Evolutionary conservation across 2,329 filamentous ascomycete species (phyloP).

Genomic region (Ophiosphaerella narmari): DNA sequence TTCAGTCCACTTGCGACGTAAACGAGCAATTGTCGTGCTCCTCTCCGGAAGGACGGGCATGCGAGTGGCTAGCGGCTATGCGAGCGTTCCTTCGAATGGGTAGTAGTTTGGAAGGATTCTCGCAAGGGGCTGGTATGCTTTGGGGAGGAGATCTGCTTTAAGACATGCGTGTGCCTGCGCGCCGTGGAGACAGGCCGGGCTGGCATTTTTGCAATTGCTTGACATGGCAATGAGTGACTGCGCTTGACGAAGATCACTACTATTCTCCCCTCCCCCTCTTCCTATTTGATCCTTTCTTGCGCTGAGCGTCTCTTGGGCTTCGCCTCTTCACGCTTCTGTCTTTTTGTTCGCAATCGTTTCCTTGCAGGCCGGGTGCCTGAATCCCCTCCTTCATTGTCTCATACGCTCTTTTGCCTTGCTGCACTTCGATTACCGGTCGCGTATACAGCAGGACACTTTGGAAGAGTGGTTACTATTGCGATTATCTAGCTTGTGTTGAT

Average conservation of each 20-base stretch:
- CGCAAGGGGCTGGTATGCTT: background rate
- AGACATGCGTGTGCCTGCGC: slow-evolving; percentile 19
- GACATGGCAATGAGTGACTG: slow-evolving; percentile 33
- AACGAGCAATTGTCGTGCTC: background rate
- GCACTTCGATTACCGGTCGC: slow-evolving; percentile 17
- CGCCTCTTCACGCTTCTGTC: slow-evolving; percentile 14
- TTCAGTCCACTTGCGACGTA: slow-evolving; percentile 18
- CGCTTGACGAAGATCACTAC: slow-evolving; percentile 30
- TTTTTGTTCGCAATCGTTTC: slow-evolving; percentile 22
- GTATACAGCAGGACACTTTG: slow-evolving; percentile 5
- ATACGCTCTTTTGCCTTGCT: slow-evolving; percentile 33
- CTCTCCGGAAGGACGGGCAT: background rate
- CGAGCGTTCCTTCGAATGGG: background rate
- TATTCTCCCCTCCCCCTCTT: slow-evolving; percentile 14
- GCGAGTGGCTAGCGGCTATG: slow-evolving; percentile 4
- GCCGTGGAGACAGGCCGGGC: background rate
- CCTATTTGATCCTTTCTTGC: slow-evolving; percentile 21
- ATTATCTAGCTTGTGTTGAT: background rate
- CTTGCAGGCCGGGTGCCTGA: slow-evolving; percentile 39
- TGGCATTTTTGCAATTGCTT: slow-evolving; percentile 5
- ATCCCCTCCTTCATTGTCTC: slow-evolving; percentile 27
- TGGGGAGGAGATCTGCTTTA: slow-evolving; percentile 22
- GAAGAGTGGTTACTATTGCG: slow-evolving; percentile 11
- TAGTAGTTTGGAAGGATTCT: background rate
- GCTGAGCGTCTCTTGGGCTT: slow-evolving; percentile 30